Evolutionary conservation across 441 rosid species (phyloP).

Genomic region (Breynia disticha): DNA sequence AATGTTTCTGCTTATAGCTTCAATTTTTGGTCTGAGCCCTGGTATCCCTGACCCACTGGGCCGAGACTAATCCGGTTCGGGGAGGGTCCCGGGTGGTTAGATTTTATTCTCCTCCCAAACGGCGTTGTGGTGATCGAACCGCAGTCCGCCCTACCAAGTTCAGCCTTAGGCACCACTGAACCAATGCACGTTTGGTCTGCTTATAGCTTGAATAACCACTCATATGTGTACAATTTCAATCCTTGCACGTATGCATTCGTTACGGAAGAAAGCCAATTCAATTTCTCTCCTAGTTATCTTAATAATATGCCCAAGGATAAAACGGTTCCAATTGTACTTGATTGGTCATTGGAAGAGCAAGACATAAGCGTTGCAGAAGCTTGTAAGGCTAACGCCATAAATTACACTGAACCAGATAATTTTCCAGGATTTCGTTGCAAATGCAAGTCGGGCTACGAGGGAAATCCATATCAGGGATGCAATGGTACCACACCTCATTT

Average conservation of each 20-base stretch:
- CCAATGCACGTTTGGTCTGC: no score
- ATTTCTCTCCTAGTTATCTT: neutral
- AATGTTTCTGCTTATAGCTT: neutral
- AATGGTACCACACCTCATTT: conserved; percentile 18
- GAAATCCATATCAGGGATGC: conserved; percentile 30
- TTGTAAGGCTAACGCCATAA: neutral
- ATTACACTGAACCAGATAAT: conserved; percentile 7
- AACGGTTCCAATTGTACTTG: neutral
- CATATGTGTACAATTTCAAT: neutral
- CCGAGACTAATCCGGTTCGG: no score
- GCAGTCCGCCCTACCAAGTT: no score
- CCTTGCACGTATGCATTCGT: neutral
- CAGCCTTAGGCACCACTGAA: no score
- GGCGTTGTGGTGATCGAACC: no score
- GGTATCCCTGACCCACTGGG: no score
- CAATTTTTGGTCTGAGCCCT: no score
- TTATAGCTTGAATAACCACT: neutral
- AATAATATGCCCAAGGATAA: neutral
- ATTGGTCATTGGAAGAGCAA: neutral
- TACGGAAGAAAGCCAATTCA: neutral
- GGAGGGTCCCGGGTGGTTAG: no score
- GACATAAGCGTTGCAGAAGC: neutral
- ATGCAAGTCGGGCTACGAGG: conserved; percentile 10
- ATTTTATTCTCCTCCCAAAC: no score
- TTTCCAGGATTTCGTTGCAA: conserved; percentile 10